phyloP scores from a whole-genome alignment of 1,284 basidiomycete genomes.

The Singerocomus inundabilis region DNA sequence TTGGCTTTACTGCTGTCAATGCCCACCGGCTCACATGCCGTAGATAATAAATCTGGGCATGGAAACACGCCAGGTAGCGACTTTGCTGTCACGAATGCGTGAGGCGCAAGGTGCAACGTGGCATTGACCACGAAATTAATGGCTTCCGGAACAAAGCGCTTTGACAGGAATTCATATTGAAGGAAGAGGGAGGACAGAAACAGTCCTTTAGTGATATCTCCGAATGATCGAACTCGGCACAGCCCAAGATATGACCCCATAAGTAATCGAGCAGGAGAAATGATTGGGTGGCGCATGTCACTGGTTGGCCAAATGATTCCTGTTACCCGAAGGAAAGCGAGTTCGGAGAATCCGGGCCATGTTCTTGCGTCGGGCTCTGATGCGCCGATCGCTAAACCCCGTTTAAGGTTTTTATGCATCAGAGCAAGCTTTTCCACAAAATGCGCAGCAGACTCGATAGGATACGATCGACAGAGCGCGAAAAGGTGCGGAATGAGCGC shows the following conservation, averaged over 20 bases:
- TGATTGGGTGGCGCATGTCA: slow-evolving; percentile 89
- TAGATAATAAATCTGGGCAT: slow-evolving; percentile 66
- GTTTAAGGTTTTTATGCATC: slow-evolving; percentile 94
- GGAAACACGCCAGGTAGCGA: slow-evolving; percentile 67
- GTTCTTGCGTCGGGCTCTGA: slow-evolving; percentile 69
- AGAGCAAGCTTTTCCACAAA: slow-evolving; percentile 83
- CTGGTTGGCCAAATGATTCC: slow-evolving; percentile 91
- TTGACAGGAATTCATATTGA: slow-evolving; percentile 84
- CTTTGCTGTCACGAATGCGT: slow-evolving; percentile 45
- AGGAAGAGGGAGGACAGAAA: slow-evolving; percentile 85
- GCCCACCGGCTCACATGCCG: slow-evolving; percentile 40
- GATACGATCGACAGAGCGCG: slow-evolving; percentile 79
- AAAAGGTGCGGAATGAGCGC: slow-evolving; percentile 81
- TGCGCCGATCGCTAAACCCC: slow-evolving; percentile 78
- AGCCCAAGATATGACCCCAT: slow-evolving; percentile 92
- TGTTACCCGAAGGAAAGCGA: slow-evolving; percentile 78
- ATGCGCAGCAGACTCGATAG: slow-evolving; percentile 74
- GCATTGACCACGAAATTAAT: slow-evolving; percentile 79
- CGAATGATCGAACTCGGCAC: slow-evolving; percentile 70
- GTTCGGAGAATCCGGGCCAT: slow-evolving; percentile 85
- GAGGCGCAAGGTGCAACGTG: slow-evolving; percentile 72
- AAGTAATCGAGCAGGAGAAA: slow-evolving; percentile 83
- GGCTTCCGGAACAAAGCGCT: slow-evolving; percentile 88
- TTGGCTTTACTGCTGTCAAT: slow-evolving; percentile 45
- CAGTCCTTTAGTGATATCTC: slow-evolving; percentile 82